phyloP scores from a whole-genome alignment of 2,329 filamentous ascomycete species.

The Magnaporthales sp. region DNA sequence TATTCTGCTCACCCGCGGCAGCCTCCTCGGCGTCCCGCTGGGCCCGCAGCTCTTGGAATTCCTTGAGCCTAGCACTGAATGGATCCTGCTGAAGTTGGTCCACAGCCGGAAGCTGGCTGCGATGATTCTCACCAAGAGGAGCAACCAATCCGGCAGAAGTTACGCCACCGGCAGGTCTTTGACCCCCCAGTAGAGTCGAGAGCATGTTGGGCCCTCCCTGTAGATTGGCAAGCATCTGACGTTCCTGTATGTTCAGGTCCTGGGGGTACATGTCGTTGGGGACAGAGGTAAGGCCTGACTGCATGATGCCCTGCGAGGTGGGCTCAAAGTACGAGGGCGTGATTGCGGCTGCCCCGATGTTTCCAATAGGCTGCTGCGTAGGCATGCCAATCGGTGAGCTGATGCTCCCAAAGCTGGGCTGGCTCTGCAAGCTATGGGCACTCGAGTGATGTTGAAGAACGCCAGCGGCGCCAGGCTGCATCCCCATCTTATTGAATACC shows the following conservation, averaged over 20 bases:
- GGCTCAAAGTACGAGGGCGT: conserved; percentile 4
- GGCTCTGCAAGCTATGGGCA: conserved; percentile 90
- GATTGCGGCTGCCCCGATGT: conserved; percentile 31
- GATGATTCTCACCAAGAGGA: conserved; percentile 27
- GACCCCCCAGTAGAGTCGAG: background rate
- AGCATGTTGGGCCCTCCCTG: conserved; percentile 14
- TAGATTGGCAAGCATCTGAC: conserved; percentile 40
- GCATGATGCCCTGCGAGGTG: conserved; percentile 10
- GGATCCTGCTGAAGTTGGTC: conserved; percentile 43
- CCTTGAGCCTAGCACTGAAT: conserved; percentile 64
- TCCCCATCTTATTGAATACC: conserved; percentile 63
- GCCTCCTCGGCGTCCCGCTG: conserved; percentile 52
- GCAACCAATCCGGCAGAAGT: conserved; percentile 22
- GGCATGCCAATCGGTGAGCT: conserved; percentile 67
- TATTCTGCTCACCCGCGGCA: conserved; percentile 18
- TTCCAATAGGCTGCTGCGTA: conserved; percentile 42
- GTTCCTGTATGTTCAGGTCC: conserved; percentile 52
- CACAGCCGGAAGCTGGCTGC: conserved; percentile 38
- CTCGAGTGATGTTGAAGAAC: conserved; percentile 86
- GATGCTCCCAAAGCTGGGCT: conserved; percentile 93
- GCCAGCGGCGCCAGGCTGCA: conserved; percentile 39
- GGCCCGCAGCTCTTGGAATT: conserved; percentile 74
- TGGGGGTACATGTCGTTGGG: conserved; percentile 50
- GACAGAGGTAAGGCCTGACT: conserved; percentile 33
- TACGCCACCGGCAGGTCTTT: background rate